Base-by-base conservation (phyloP, 306 rosid genomes). In the Acacia crassicarpa region DNA sequence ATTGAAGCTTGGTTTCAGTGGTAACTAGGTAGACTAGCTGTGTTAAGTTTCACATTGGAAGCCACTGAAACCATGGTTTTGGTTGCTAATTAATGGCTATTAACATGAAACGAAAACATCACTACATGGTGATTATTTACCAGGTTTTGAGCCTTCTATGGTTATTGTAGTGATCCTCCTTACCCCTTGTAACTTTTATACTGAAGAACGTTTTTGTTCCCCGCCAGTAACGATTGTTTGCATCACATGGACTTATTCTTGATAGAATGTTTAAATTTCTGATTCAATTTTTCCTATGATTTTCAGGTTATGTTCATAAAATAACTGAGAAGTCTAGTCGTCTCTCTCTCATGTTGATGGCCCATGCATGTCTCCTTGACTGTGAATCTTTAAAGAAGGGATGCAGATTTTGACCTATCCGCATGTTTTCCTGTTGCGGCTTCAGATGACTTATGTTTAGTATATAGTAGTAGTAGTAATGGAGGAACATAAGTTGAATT, bases 251-350 rank as follows among this genome's bases (percentile, higher is more conserved):
- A 62, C 25, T 35, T 80, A 75, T 67, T 67, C 48, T 83, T 70
- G 23, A 45, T 80, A 3, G 48, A 62, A 20, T 25, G 48, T 51
- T 43, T 16, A 75, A 23, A 51, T 27, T 72, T 79, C 80, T 83
- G 48, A 80, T 77, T 69, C 70, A 33, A 46, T 20, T 61, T 72
- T 82, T 77, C 74, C 78, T 14, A 67, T 80, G 76, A 49, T 77
- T 87, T 76, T 78, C 91, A 88, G 91, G 84, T 73, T 32, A 33
- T 51, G 65, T 82, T 72, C 67, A 35, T 69, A 27, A 70, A 72
- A 6, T 80, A 58, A 54, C 14, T 8, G 9, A 75, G 41, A 59
- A 70, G 77, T 22, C 58, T 38, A 66, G 77, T 27, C 63, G 41
- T 78, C 65, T 78, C 43, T 81, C 61, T n/a, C 19, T 10, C 58